Evolutionary conservation across 208 protist species (phyloP).

Genomic region (Acanthamoeba sp.): DNA sequence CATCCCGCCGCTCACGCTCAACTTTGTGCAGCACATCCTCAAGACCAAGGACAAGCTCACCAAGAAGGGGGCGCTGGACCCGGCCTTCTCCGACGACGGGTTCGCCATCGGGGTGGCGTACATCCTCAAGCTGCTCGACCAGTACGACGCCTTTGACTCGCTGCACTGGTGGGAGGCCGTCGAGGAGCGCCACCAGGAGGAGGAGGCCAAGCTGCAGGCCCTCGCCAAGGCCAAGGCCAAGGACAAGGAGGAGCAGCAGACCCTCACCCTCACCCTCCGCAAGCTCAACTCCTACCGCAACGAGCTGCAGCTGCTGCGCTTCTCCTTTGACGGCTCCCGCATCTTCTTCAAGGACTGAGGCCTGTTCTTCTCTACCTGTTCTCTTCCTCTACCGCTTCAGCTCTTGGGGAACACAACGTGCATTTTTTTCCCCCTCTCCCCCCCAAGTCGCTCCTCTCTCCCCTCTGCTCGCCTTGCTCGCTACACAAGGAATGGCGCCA

Average conservation of each 20-base stretch:
- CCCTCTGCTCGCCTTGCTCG: too few relatives aligned
- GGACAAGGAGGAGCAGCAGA: slow-evolving; percentile 72
- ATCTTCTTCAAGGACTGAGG: slow-evolving; percentile 90
- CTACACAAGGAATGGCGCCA: too few relatives aligned
- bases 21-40: slow-evolving; percentile 95
- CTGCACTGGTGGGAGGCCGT: slow-evolving; percentile 97
- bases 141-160: slow-evolving; percentile 93
- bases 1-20: slow-evolving; percentile 95
- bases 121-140: slow-evolving; percentile 96
- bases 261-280: slow-evolving; percentile 37
- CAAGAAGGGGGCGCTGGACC: slow-evolving; percentile 88
- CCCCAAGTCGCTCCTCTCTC: too few relatives aligned
- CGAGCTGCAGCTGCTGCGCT: slow-evolving; percentile 90
- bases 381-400: too few relatives aligned
- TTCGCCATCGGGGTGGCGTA: slow-evolving; percentile 97
- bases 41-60: slow-evolving; percentile 95
- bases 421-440: too few relatives aligned
- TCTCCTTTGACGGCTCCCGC: slow-evolving; percentile 84
- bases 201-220: slow-evolving; percentile 69
- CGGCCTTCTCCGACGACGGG: slow-evolving; percentile 96
- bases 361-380: too few relatives aligned
- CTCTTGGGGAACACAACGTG: too few relatives aligned
- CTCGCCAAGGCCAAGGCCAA: slow-evolving; percentile 64
- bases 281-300: slow-evolving; percentile 78
- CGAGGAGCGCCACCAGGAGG: slow-evolving; percentile 72